Base-by-base conservation (phyloP, 148 eudicot genomes). In the Mesembryanthemum crystallinum region DNA sequence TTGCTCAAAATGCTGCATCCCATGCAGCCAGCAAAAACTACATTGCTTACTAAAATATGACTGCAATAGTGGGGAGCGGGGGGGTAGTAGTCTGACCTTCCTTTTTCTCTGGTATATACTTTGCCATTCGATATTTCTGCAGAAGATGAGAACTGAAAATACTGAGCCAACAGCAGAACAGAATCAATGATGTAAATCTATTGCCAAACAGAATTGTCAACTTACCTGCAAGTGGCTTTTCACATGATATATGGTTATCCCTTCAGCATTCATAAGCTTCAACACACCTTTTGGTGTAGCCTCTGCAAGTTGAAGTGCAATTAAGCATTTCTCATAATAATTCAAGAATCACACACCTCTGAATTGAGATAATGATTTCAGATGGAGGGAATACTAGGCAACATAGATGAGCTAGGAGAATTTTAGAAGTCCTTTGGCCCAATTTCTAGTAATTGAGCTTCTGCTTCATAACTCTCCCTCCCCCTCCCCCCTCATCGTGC, bases 271-370 rank as follows among this genome's bases (percentile, higher is more conserved):
- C 88, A 85, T 85, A 29, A 80, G 78, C 78, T 83, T 85, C 73
- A 85, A 59, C 58, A 85, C 88, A 32, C 82, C 88, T 81, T 85
- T 85, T 35, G 88, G 88, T 64, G 88, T 85, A 72, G 88, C 88
- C 69, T 80, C 88, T 85, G 73, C 75, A 84, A 51, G 59, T 74
- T 28, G 43, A 71, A 47, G 54, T 58, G 35, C 71, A 57, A 65
- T 6, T 69, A 32, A 67, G 68, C 45, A 17, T 66, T 55, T 47
- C 51, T 32, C 72, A 67, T 11, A 35, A 17, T 61, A 55, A 35
- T 23, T 59, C 77, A n/a, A 62, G 18, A 55, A 45, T 8, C 49
- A 45, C 9, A 8, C 49, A 7, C 27, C n/a, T 42, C 33, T 13
- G 33, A 30, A 23, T 33, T n/a, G 8, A 30, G 8, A 64, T 23